Base-by-base conservation (phyloP, 2,329 filamentous ascomycete species). In the Mollisia scopiformis region DNA sequence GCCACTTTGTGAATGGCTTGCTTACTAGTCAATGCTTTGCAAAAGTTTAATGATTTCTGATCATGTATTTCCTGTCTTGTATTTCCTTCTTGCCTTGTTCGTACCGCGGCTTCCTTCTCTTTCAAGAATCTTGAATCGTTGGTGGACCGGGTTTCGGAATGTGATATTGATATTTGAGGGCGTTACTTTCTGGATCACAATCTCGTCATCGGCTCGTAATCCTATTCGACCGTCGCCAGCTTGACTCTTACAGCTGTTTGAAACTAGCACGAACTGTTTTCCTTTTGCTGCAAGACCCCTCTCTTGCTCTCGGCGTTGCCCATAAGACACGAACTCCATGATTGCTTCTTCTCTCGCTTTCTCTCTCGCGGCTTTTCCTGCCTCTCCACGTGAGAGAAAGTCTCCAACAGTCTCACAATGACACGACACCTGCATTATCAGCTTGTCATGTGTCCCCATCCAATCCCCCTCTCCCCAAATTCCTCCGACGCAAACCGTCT, bases 401-500 rank as follows among this genome's bases (percentile, higher is more conserved):
- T 33, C n/a, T 30, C 23, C n/a, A 43, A 16, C 6, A 35, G 30
- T 51, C 49, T 30, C 28, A 51, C 27, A 51, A 11, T 51, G 39
- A 43, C 27, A 35, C 28, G 19, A 31, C 27, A 33, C 33, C 49
- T 51, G 30, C 49, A 51, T 33, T 21, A 4, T 35, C 33, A 8
- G 11, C 8, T 28, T 31, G 49, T 51, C 49, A 51, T 51, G 28
- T 51, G 28, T 16, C 21, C 49, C 21, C n/a, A 10, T 11, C 49
- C n/a, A 33, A n/a, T n/a, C 27, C 23, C 33, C 27, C 19, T 31
- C 49, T 27, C 8, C 33, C 19, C 16, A 33, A 31, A 51, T 30
- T 51, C 27, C 49, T 51, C 49, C 49, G 49, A 51, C 30, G 14
- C 49, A 51, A 33, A 33, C 49, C 30, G 49, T 35, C 28, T 33